Evolutionary conservation across 495 filamentous ascomycete species (phyloP), one percentile per base, ranked within the genome.

Genomic region (Bacidia rubella): DNA sequence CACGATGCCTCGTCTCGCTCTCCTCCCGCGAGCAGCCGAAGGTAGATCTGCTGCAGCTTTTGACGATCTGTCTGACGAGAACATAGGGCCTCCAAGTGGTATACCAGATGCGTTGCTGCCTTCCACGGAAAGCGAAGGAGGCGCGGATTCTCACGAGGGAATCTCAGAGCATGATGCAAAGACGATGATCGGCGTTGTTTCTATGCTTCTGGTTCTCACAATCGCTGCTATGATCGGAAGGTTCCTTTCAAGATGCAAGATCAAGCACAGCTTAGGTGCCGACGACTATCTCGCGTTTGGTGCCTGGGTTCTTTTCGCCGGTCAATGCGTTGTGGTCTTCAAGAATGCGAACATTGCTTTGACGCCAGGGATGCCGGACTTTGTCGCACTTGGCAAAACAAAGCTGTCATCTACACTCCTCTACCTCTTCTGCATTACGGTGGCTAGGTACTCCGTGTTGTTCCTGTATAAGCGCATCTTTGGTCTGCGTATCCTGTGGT

Each of bases 401-500:
- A 11, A 44, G n/a, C 29, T 57, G 15, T 27, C 51, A 27, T 47
- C 19, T 44, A 38, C 45, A 26, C 3, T 57, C 7, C 54, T 49
- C 5, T 57, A 57, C n/a, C 7, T 2, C n/a, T 29, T 54, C 32
- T 15, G 24, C 25, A 54, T 54, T 17, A 58, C 40, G 2, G 26
- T 49, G 10, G 57, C 57, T 11, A 47, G 53, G 2, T 24, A 45
- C 2, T 60, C 57, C 2, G 43, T 61, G 23, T 44, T 59, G 5
- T 47, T 56, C 19, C 52, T 61, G 19, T 61, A 61, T 43, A 40
- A 43, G 17, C 57, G 58, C 17, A 49, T 61, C 39, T 61, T 61
- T 44, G 21, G 25, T 11, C 51, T 57, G 1, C 23, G 43, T n/a
- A 25, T n/a, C 1, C 22, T 19, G 19, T 54, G 51, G 51, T 57